Base-by-base conservation (phyloP, 202 grass and related monocot species). In the Dendrocalamus latiflorus region DNA sequence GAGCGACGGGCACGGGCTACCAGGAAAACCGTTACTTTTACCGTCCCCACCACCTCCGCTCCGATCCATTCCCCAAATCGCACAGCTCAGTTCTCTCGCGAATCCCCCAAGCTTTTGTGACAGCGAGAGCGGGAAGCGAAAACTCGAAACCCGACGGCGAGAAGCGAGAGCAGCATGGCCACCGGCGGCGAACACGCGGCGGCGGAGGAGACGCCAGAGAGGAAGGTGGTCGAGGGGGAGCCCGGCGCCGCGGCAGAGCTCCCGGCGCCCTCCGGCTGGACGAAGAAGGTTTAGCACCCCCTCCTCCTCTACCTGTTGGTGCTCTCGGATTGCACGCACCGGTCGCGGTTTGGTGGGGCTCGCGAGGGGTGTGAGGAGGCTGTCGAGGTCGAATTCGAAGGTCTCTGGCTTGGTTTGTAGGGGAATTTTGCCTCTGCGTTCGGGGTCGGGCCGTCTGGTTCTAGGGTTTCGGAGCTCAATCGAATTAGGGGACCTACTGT, bases 211-310 rank as follows among this genome's bases (percentile, higher is more conserved):
- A 86, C 72, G 85, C 71, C 72, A 37, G 42, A 72, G 57, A 69
- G 60, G 71, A 36, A 62, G 75, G 76, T 22, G 38, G 59, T 16
- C 10, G 13, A 3, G 13, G 76, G 15, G 43, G 61, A 67, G 8
- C 13, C 59, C 2, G 37, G 47, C 42, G 71, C 72, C 34, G 69
- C 77, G 0, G 36, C 78, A 6, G 90, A 90, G 82, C 78, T 90
- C 1, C 64, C 64, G 0, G 91, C 91, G 53, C 91, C 91, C 16
- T 28, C 82, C 41, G 91, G 88, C 14, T 93, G 91, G 91, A 88
- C 58, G 34, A 93, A 93, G 85, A 93, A 93, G 91, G 91, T 93
- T 60, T 9, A 66, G 33, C 9, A 43, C 10, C 44, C 18, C 24
- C 74, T 43, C 42, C 87, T 5, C 22, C 75, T 63, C 44, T 51